Conservation (phyloP, 1,284 basidiomycete genomes). For the Paramarasmius palmivorus region DNA sequence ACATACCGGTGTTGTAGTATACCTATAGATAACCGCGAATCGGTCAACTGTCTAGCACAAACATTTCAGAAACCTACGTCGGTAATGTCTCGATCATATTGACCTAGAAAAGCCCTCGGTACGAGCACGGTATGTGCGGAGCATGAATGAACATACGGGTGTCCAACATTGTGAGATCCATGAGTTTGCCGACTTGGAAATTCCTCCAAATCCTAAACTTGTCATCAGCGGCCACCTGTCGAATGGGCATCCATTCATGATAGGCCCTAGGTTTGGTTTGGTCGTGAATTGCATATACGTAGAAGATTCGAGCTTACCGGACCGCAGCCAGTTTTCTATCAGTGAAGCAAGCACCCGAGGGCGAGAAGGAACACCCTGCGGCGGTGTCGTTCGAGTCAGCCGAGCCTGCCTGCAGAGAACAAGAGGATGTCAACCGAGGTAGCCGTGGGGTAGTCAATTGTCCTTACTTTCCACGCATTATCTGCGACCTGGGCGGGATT, state of each 20-base stretch:
- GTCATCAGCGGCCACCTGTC: conserved; percentile 61
- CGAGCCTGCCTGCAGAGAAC: conserved; percentile 39
- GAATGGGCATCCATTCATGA: conserved; percentile 73
- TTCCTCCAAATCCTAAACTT: conserved; percentile 68
- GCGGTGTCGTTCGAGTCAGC: conserved; percentile 63
- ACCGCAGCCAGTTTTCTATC: conserved; percentile 65
- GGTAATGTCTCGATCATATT: conserved; percentile 67
- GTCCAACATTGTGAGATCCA: conserved; percentile 65
- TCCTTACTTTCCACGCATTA: conserved; percentile 55
- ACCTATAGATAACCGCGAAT: conserved; percentile 35
- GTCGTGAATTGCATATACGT: conserved; percentile 19
- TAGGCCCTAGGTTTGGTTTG: conserved; percentile 39
- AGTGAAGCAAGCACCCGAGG: conserved; percentile 60
- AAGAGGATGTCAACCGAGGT: not conserved
- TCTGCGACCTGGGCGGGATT: conserved; percentile 48
- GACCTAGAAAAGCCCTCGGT: conserved; percentile 39
- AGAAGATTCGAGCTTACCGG: conserved; percentile 18
- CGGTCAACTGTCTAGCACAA: conserved; percentile 19
- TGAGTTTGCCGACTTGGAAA: conserved; percentile 63
- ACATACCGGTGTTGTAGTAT: conserved; percentile 55
- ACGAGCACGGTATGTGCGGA: conserved; percentile 28
- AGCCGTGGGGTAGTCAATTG: too few relatives aligned
- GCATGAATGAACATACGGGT: conserved; percentile 38
- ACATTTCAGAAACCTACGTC: conserved; percentile 37
- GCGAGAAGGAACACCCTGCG: conserved; percentile 53